phyloP scores from a whole-genome alignment of 164 flowering plant genomes.

The Warburgia ugandensis region DNA sequence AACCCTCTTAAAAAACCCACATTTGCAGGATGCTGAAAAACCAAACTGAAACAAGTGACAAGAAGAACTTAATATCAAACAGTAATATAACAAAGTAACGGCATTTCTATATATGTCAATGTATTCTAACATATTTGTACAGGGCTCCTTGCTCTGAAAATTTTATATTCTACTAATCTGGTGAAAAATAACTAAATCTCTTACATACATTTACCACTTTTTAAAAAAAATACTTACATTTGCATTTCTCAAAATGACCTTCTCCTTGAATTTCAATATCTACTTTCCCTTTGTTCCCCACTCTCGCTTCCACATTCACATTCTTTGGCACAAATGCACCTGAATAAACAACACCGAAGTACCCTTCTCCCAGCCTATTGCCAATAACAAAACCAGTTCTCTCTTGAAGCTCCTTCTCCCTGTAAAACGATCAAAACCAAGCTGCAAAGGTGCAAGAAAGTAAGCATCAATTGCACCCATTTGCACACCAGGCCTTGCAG shows the following conservation, averaged over 20 bases:
- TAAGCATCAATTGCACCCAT: constrained; percentile 90
- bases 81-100: no score
- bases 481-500: constrained; percentile 93
- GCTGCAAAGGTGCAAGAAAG: constrained; percentile 75
- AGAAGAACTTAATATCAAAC: no score
- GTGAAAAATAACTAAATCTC: no score
- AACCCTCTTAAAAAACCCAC: no score
- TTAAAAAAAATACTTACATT: no score
- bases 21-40: no score
- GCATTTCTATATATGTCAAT: no score
- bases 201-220: no score
- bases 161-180: no score
- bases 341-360: constrained; percentile 84
- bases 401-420: constrained; percentile 68
- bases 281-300: constrained; percentile 32
- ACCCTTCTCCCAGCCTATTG: constrained; percentile 78
- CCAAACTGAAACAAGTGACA: no score
- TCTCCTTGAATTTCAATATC: constrained; percentile 59
- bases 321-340: constrained; percentile 77
- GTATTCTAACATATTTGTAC: no score
- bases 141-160: no score
- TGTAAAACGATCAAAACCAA: constrained; percentile 49
- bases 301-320: constrained; percentile 31
- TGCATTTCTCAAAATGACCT: constrained; percentile 80
- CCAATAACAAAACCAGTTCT: constrained; percentile 67